These are phyloP conservation scores for Biscogniauxia sp. DNA, from an alignment of 2,329 filamentous ascomycete species.

Conservation along the genomic window DNA sequence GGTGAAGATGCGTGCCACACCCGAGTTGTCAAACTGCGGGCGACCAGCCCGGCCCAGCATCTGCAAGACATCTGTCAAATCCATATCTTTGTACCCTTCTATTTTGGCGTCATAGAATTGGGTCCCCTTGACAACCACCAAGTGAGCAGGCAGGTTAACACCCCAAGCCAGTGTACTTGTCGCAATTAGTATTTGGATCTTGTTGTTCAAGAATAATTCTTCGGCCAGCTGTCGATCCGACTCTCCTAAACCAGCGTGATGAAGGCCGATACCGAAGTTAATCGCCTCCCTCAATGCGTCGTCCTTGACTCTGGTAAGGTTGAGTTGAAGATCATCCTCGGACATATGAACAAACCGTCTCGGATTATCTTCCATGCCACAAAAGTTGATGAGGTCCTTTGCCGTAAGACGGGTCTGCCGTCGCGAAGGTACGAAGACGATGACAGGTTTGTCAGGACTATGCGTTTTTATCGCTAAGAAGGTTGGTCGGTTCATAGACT, in stretches of 20 bases:
- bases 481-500: constrained; percentile 97
- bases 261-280: constrained; percentile 93
- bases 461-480: constrained; percentile 96
- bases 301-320: constrained; percentile 88
- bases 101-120: constrained; percentile 98
- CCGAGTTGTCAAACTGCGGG: constrained; percentile 93
- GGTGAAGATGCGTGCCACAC: constrained; percentile 95
- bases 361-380: constrained; percentile 97
- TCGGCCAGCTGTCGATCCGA: constrained; percentile 88
- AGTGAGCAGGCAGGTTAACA: constrained; percentile 92
- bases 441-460: constrained; percentile 93
- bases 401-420: constrained; percentile 93
- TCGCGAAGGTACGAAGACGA: constrained; percentile 95
- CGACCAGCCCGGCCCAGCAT: constrained; percentile 96
- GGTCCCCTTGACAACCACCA: constrained; percentile 96
- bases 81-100: constrained; percentile 98
- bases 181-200: constrained; percentile 94
- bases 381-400: constrained; percentile 94
- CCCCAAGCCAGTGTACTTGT: constrained; percentile 98
- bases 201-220: constrained; percentile 94
- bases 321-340: constrained; percentile 87
- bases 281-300: constrained; percentile 90
- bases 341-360: constrained; percentile 90
- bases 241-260: constrained; percentile 95
- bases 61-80: constrained; percentile 93